These are phyloP conservation scores for Acacia confusa DNA, from an alignment of 306 rosid species.

Conservation along the genomic window DNA sequence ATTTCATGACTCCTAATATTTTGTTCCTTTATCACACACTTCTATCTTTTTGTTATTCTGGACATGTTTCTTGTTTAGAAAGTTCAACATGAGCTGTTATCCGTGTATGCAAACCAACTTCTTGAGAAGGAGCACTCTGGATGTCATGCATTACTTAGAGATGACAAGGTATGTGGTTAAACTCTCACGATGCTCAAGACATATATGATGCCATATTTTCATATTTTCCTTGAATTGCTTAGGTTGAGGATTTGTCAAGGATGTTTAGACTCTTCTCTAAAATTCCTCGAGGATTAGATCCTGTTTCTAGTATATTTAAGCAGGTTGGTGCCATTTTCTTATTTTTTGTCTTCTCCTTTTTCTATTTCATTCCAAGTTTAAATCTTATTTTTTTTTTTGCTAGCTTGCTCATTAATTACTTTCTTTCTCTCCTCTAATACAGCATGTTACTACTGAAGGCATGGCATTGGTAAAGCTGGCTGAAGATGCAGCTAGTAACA, in stretches of 20 bases:
- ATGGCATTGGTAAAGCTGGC: slow-evolving; percentile 87
- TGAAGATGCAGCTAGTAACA: slow-evolving; percentile 92
- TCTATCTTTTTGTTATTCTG: slow-evolving; percentile 3
- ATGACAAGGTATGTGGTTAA: slow-evolving; percentile 67
- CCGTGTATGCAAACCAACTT: slow-evolving; percentile 72
- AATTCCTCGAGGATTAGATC: slow-evolving; percentile 85
- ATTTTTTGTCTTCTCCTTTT: slow-evolving; percentile 10
- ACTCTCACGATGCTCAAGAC: background rate
- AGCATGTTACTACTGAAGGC: slow-evolving; percentile 93
- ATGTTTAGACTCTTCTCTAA: slow-evolving; percentile 96
- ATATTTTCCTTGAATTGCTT: slow-evolving; percentile 25
- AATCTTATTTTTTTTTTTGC: slow-evolving; percentile 15
- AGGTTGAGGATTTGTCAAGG: slow-evolving; percentile 91
- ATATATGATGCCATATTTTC: background rate
- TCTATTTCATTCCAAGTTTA: background rate
- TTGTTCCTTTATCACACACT: background rate
- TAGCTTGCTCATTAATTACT: slow-evolving; percentile 17
- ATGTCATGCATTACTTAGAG: slow-evolving; percentile 86
- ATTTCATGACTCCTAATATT: background rate
- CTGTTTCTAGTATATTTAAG: slow-evolving; percentile 82
- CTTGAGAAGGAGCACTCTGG: slow-evolving; percentile 95
- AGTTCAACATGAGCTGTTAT: slow-evolving; percentile 81
- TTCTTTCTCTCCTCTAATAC: slow-evolving; percentile 37
- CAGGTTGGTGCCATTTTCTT: slow-evolving; percentile 52
- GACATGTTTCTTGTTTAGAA: slow-evolving; percentile 43